Evolutionary conservation across 2,329 filamentous ascomycete species (phyloP), one percentile per base, ranked within the genome.

Genomic region (Alternaria postmessia): DNA sequence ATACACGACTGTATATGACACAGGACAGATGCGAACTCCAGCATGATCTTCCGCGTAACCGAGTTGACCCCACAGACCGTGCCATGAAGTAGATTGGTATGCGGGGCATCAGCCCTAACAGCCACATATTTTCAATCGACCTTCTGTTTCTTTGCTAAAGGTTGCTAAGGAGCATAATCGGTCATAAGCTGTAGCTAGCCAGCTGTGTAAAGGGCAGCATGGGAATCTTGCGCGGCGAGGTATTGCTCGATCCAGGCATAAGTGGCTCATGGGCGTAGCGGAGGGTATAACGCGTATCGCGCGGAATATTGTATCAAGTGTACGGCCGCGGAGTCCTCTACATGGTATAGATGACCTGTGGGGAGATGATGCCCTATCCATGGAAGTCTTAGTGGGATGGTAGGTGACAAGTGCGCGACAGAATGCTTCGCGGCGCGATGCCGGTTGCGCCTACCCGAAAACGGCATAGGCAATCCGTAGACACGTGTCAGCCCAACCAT

Each of bases 401-500:
- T 59, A 55, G 57, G 41, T 47, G 47, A 38, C 24, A 28, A 28
- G 38, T 36, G 32, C 18, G 32, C 46, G 46, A 20, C 28, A 46
- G 16, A 55, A 16, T 46, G 41, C 32, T 5, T 51, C 30, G 30
- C 11, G 30, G 7, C 24, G 32, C 26, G n/a, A 51, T 39, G 28
- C 38, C 30, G 46, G 32, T 41, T 38, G 32, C 20, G 16, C 18
- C 14, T 41, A 9, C 28, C 46, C 57, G 16, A 47, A 57, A 51
- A 20, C 32, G 51, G 57, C 9, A 46, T 46, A 34, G 47, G 41
- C 26, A 20, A 9, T 41, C 9, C 32, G 8, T 38, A 11, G 48
- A 52, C 58, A 61, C 58, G 58, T 61, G 58, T 57, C 43, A 42
- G 54, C 22, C 54, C 54, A 53, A 48, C 48, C 42, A 57, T 52